Evolutionary conservation across 345 rosid species (phyloP).

Genomic region (Eucalyptus tenuipes): DNA sequence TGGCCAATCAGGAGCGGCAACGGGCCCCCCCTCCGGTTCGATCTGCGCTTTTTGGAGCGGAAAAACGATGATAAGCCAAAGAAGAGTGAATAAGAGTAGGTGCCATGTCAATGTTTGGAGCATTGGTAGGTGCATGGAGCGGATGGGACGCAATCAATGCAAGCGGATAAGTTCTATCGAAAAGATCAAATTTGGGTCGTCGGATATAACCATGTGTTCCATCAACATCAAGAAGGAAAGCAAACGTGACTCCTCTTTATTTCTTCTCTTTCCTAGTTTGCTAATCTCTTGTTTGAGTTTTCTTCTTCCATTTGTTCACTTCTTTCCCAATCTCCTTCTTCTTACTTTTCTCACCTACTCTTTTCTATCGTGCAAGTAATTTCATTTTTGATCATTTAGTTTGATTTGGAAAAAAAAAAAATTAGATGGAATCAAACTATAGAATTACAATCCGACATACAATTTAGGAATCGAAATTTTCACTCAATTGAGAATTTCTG

Average conservation of each 20-base stretch:
- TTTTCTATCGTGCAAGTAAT: not conserved
- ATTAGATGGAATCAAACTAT: not conserved
- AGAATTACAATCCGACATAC: not conserved
- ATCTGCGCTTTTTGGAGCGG: not conserved
- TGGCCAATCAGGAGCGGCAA: not conserved
- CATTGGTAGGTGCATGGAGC: not conserved
- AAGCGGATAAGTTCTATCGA: not conserved
- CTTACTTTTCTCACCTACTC: not conserved
- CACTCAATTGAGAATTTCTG: not conserved
- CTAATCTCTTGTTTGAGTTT: not conserved
- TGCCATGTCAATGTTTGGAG: not conserved
- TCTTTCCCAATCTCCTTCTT: not conserved
- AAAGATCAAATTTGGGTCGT: not conserved
- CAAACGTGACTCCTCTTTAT: not conserved
- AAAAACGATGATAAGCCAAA: not conserved
- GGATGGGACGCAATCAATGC: not conserved
- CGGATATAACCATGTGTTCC: not conserved
- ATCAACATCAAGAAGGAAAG: not conserved
- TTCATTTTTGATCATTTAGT: no score
- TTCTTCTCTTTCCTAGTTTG: not conserved
- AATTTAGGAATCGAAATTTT: fast-evolving
- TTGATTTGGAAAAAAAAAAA: no score
- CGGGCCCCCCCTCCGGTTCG: not conserved
- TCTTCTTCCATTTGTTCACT: not conserved
- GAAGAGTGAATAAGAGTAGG: not conserved